A percentile compares a stretch with the other conserved stretches of the same genome.
phyloP scores from a whole-genome alignment of 805 yeast species.

The Clavispora fructus region DNA sequence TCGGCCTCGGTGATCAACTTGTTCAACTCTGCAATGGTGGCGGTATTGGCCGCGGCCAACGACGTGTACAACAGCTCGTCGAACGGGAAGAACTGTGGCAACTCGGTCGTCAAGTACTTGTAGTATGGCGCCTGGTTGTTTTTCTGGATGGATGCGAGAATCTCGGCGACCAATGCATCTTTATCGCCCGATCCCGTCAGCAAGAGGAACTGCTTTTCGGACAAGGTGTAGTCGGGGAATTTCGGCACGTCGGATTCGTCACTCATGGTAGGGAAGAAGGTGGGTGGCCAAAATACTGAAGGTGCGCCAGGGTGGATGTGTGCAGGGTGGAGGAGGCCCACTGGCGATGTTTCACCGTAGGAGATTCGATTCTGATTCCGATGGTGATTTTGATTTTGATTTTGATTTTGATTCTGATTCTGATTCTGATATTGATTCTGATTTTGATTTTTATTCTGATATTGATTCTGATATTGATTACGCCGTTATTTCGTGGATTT shows the following conservation, averaged over 20 bases:
- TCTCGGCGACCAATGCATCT: slow-evolving; percentile 34
- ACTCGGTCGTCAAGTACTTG: slow-evolving; percentile 45
- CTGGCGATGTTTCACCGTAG: not conserved
- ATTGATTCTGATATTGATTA: no score
- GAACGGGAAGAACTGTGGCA: slow-evolving; percentile 42
- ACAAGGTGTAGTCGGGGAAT: slow-evolving; percentile 76
- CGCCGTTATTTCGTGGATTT: no score
- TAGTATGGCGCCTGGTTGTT: slow-evolving; percentile 81
- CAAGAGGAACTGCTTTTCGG: slow-evolving; percentile 73
- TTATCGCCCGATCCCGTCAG: slow-evolving; percentile 26
- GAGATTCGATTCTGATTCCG: no score
- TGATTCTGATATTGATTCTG: no score
- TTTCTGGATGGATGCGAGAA: slow-evolving; percentile 50
- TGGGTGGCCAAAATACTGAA: not conserved
- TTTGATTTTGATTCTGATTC: no score
- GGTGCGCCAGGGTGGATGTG: not conserved
- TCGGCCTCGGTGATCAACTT: slow-evolving; percentile 48
- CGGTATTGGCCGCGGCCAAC: slow-evolving; percentile 50
- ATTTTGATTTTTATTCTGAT: no score
- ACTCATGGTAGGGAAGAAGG: slow-evolving; percentile 6
- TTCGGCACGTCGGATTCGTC: slow-evolving; percentile 47
- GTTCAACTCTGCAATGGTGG: slow-evolving; percentile 48
- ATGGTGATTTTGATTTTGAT: no score
- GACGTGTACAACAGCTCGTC: slow-evolving; percentile 54
- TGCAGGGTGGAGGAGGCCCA: not conserved